Percentiles rank a stretch among this genome's conserved stretches.
phyloP scores from a whole-genome alignment of 1,284 basidiomycete genomes.

The Waitea zeae region DNA sequence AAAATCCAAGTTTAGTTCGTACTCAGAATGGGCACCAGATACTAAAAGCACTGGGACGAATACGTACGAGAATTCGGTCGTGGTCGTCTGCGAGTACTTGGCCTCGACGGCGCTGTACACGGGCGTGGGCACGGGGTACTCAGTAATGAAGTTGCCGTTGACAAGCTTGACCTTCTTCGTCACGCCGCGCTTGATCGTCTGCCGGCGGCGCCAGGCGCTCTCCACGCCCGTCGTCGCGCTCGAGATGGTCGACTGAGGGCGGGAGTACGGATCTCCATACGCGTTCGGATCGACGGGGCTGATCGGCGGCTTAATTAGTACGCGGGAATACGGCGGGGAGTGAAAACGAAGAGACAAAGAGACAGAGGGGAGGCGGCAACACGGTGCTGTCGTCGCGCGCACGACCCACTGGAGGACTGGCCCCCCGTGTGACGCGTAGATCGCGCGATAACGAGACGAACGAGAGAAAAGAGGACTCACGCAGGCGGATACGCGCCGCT shows the following conservation, averaged over 20 bases:
- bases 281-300: slow-evolving; percentile 43
- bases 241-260: slow-evolving; percentile 48
- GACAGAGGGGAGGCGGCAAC: neutral
- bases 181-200: slow-evolving; percentile 83
- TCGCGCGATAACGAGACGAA: neutral
- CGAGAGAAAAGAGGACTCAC: neutral
- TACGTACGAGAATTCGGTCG: slow-evolving; percentile 77
- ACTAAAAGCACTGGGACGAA: too few relatives aligned
- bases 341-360: slow-evolving; percentile 1
- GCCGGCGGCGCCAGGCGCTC: slow-evolving; percentile 68
- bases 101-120: slow-evolving; percentile 74
- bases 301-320: slow-evolving; percentile 4
- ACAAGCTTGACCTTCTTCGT: slow-evolving; percentile 91
- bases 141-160: slow-evolving; percentile 79
- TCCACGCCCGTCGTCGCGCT: slow-evolving; percentile 49
- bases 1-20: too few relatives aligned
- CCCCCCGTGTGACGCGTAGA: too few relatives aligned
- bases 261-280: slow-evolving; percentile 50
- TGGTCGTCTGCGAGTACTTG: slow-evolving; percentile 55
- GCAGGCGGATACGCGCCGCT: neutral
- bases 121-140: slow-evolving; percentile 82
- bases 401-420: too few relatives aligned
- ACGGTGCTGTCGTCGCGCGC: too few relatives aligned
- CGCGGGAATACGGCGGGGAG: neutral
- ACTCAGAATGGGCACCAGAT: slow-evolving; percentile 1